Conservation (phyloP, 805 yeast species). For the Cyberlindnera lachancei region DNA sequence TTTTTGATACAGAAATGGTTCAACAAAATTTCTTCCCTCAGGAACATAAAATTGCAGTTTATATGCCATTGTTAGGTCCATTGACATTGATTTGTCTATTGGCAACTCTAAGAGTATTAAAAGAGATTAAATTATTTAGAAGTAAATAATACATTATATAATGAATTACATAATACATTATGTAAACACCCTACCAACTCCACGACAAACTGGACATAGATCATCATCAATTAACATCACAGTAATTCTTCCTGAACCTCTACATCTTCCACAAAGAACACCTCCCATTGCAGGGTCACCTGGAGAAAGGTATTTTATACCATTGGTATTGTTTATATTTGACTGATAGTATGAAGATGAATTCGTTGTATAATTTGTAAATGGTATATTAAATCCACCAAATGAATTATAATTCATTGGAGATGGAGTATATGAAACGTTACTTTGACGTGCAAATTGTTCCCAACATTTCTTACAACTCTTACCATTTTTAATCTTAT, state of each 20-base stretch:
- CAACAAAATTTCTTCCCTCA: constrained; percentile 93
- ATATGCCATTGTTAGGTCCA: constrained; percentile 87
- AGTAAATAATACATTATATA: constrained; percentile 4
- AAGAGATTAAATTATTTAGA: constrained; percentile 26
- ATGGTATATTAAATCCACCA: constrained; percentile 14
- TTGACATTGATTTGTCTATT: constrained; percentile 53
- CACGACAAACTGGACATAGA: constrained; percentile 8
- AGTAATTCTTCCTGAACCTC: constrained; percentile 12
- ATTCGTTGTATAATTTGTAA: constrained; percentile 10
- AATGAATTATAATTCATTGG: too few species aligned
- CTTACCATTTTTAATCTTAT: constrained; percentile 44
- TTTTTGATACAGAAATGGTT: constrained; percentile 91
- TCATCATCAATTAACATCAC: constrained; percentile 8
- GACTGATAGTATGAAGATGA: not conserved
- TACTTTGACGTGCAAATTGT: constrained; percentile 33
- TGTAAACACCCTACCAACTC: constrained; percentile 11
- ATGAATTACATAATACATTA: not conserved
- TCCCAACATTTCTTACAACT: constrained; percentile 69
- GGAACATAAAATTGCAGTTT: constrained; percentile 92
- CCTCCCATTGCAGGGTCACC: constrained; percentile 83
- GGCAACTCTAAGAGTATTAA: constrained; percentile 40
- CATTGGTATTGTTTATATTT: not conserved
- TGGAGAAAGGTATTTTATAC: constrained; percentile 43
- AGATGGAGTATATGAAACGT: constrained; percentile 3
- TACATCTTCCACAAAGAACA: constrained; percentile 52